Evolutionary conservation across 306 rosid species (phyloP).

Genomic region (Cucurbita moschata): DNA sequence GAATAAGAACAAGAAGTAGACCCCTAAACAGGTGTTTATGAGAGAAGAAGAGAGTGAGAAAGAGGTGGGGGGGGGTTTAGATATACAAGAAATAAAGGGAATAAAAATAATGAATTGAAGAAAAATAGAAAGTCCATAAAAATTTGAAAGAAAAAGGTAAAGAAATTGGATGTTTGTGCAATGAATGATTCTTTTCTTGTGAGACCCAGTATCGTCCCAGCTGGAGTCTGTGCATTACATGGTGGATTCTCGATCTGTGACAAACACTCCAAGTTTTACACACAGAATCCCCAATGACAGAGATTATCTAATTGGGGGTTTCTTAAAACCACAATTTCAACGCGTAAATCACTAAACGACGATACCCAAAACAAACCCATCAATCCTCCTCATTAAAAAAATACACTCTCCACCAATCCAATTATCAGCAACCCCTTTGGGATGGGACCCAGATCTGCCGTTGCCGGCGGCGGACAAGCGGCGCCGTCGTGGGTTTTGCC

Average conservation of each 20-base stretch:
- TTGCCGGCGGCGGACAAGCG: neutral
- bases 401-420: neutral
- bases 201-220: conserved; percentile 16
- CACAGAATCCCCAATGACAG: neutral
- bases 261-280: conserved; percentile 1
- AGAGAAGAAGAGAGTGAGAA: conserved; percentile 4
- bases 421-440: neutral
- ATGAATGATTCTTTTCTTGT: conserved; percentile 16
- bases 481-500: neutral
- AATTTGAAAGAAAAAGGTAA: neutral
- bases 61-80: neutral
- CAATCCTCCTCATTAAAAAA: neutral
- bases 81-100: conserved; percentile 1
- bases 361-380: neutral
- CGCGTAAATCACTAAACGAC: conserved; percentile 9
- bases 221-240: conserved; percentile 13
- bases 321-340: neutral
- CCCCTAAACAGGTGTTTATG: conserved; percentile 4
- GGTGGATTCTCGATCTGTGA: conserved; percentile 10
- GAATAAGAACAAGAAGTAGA: neutral
- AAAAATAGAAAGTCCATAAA: neutral
- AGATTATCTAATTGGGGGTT: conserved; percentile 5
- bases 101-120: neutral
- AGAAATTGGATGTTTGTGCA: conserved; percentile 5
- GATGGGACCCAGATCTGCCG: conserved; percentile 2